These are phyloP conservation scores for Venturia carpophila DNA, from an alignment of 2,329 filamentous ascomycete species.

Conservation along the genomic window DNA sequence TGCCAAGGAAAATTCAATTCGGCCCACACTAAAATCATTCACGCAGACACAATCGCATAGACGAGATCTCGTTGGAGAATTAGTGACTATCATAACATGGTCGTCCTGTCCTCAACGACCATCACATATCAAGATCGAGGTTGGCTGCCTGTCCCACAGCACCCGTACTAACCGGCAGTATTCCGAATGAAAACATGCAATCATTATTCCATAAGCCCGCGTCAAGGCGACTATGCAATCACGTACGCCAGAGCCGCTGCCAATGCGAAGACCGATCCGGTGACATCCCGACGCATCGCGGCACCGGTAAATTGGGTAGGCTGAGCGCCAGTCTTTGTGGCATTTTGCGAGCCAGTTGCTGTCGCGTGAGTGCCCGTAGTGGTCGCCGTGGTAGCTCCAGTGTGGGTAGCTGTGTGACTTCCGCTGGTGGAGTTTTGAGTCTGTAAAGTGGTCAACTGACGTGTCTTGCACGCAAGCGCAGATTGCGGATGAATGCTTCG, in stretches of 20 bases:
- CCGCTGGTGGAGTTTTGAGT: background rate
- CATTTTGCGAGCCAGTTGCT: background rate
- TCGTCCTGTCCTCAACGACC: background rate
- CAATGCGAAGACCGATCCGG: constrained; percentile 1
- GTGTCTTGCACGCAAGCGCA: background rate
- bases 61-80: background rate
- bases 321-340: background rate
- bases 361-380: background rate
- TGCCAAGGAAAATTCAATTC: background rate
- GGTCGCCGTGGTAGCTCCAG: background rate
- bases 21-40: background rate
- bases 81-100: background rate
- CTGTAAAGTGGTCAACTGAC: background rate
- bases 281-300: background rate
- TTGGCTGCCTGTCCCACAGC: background rate
- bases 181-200: background rate
- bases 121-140: background rate
- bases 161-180: background rate
- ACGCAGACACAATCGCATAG: background rate
- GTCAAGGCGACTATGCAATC: background rate
- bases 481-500: background rate
- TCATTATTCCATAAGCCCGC: background rate
- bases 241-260: constrained; percentile 10
- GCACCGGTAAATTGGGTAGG: background rate
- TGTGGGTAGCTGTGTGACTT: background rate